Evolutionary conservation across 2,329 filamentous ascomycete genomes (phyloP).

Genomic region (Fusarium sp.): DNA sequence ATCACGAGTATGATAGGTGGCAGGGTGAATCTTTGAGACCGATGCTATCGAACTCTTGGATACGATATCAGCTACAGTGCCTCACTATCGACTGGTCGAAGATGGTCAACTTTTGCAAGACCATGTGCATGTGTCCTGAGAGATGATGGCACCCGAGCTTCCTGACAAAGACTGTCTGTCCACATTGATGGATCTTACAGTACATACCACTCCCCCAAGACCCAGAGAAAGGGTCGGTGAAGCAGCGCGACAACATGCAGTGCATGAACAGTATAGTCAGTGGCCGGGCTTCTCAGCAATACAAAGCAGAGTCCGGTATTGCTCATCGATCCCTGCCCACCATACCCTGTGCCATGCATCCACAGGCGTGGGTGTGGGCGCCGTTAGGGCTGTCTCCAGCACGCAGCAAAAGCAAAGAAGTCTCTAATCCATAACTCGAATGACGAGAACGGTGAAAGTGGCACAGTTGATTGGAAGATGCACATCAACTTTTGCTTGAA

Average conservation of each 20-base stretch:
- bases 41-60: conserved; percentile 9
- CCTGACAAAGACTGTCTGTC: conserved; percentile 30
- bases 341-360: conserved; percentile 41
- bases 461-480: conserved; percentile 41
- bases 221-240: conserved; percentile 48
- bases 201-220: conserved; percentile 29
- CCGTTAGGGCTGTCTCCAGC: conserved; percentile 44
- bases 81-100: conserved; percentile 1
- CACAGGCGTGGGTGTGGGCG: conserved; percentile 41
- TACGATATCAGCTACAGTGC: conserved; percentile 1
- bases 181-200: conserved; percentile 32
- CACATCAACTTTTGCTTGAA: conserved; percentile 13
- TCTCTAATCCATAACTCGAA: conserved; percentile 19
- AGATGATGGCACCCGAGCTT: conserved; percentile 16
- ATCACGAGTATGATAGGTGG: conserved; percentile 6
- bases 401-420: conserved; percentile 25
- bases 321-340: conserved; percentile 35
- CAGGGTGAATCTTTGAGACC: not conserved
- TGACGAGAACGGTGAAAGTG: conserved; percentile 44
- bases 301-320: conserved; percentile 17
- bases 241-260: conserved; percentile 47
- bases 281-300: conserved; percentile 45
- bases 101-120: conserved; percentile 1
- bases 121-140: not conserved
- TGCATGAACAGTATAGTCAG: conserved; percentile 50